Percentiles rank a stretch among this genome's conserved stretches.
Evolutionary conservation across 2,329 filamentous ascomycete genomes (phyloP).

Genomic region (Sphaceloma murrayae): DNA sequence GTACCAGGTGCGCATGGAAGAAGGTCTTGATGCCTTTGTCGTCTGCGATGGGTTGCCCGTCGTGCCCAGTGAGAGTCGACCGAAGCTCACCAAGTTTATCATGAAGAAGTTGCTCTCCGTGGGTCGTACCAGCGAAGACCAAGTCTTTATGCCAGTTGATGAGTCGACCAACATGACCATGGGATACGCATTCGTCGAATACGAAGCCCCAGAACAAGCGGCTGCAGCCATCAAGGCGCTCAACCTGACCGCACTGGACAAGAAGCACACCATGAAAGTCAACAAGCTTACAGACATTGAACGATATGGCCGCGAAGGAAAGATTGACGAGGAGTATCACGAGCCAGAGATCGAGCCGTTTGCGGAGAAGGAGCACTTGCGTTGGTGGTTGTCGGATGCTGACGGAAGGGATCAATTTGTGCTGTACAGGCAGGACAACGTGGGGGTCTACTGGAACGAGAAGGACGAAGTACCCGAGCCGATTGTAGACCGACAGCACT

Average conservation of each 20-base stretch:
- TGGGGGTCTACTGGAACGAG: constrained; percentile 97
- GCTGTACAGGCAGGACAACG: constrained; percentile 84
- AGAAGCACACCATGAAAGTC: constrained; percentile 87
- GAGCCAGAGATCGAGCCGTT: constrained; percentile 76
- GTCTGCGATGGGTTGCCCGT: constrained; percentile 88
- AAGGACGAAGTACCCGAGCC: constrained; percentile 82
- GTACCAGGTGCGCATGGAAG: constrained; percentile 91
- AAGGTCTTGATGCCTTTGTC: constrained; percentile 92
- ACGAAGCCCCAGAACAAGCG: constrained; percentile 81
- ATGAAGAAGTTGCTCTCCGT: constrained; percentile 83
- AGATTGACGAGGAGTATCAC: constrained; percentile 83
- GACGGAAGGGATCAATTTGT: constrained; percentile 91
- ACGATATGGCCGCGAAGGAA: constrained; percentile 86
- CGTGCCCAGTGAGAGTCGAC: constrained; percentile 81
- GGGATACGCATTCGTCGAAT: constrained; percentile 95
- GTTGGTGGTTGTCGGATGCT: constrained; percentile 83
- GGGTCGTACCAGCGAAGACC: constrained; percentile 75
- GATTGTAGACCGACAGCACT: constrained; percentile 85
- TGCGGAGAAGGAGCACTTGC: constrained; percentile 82
- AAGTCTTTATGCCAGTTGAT: constrained; percentile 87
- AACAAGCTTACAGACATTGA: constrained; percentile 99
- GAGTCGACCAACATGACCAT: constrained; percentile 70
- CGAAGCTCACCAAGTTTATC: constrained; percentile 93
- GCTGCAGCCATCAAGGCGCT: constrained; percentile 81
- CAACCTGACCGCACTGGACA: constrained; percentile 80